A percentile compares a stretch with the other conserved stretches of the same genome.
Evolutionary conservation across 1,284 basidiomycete species (phyloP).

Genomic region (Chiua sp.): DNA sequence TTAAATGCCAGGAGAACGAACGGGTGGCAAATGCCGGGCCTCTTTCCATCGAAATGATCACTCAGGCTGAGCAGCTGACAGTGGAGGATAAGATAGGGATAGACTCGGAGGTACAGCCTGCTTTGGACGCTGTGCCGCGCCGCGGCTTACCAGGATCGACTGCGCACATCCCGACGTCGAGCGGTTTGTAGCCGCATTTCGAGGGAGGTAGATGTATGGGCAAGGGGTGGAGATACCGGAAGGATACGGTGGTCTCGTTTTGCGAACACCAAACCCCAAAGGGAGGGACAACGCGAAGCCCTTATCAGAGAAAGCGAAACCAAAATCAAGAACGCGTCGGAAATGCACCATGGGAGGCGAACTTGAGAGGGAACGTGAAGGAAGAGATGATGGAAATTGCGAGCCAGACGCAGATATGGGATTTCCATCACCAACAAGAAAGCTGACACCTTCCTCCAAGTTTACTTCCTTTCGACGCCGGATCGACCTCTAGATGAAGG

Average conservation of each 20-base stretch:
- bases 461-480: constrained; percentile 74
- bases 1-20: not conserved
- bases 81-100: not conserved
- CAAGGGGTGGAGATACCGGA: constrained; percentile 62
- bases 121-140: not conserved
- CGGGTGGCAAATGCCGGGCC: not conserved
- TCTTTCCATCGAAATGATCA: not conserved
- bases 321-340: constrained; percentile 15
- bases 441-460: constrained; percentile 50
- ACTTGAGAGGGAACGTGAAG: constrained; percentile 22
- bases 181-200: constrained; percentile 69
- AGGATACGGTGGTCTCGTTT: constrained; percentile 71
- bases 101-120: constrained; percentile 18
- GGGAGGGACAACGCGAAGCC: constrained; percentile 17
- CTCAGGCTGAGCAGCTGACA: not conserved
- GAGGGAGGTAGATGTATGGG: constrained; percentile 73
- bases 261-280: constrained; percentile 41
- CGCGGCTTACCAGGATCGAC: not conserved
- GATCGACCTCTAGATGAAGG: constrained; percentile 71
- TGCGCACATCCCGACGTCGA: not conserved
- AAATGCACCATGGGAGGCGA: constrained; percentile 1
- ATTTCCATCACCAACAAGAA: constrained; percentile 31
- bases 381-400: constrained; percentile 32
- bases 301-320: constrained; percentile 6
- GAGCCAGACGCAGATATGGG: constrained; percentile 20